Base-by-base conservation (phyloP, 1,284 basidiomycete species). In the Ganoderma lingzhi region DNA sequence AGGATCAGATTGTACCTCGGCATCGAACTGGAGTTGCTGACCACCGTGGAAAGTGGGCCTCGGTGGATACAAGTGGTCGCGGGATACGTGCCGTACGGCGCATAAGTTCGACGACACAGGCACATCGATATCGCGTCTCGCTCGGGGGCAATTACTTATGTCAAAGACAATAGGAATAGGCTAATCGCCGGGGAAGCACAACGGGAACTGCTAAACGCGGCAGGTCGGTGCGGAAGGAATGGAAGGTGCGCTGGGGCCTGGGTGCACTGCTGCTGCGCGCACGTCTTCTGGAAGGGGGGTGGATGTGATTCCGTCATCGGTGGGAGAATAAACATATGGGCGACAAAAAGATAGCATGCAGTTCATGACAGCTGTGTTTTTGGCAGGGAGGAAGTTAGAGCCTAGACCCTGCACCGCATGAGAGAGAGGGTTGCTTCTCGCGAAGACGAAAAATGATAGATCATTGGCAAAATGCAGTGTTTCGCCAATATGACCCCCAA, bases 171-270 rank as follows among this genome's bases (percentile, higher is more conserved):
- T 30, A 61, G 39, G 56, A 8, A 61, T 30, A 61, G 39, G 56
- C 56, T 35, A 37, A 44, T 42, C 23, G 37, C 59, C 23, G 10
- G 45, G 30, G 45, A 17, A 51, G 28, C 30, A 51, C 10, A 23
- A 30, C 14, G 15, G 6, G 42, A 4, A 19, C 15, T 10, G n/a
- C 44, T 17, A 35, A n/a, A 45, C 55, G 59, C 23, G 64, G 64
- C 44, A 65, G 44, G 56, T 65, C n/a, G 32, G 28, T 32, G 23
- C 44, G 8, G 9, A 32, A 4, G n/a, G 32, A 65, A 65, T 65
- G 64, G 64, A 65, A 65, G 64, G 56, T 51, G 39, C 37, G 44
- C 14, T 14, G 9, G 23, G 19, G 58, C 17, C 35, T n/a, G 12
- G 19, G 19, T 30, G 9, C 19, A 8, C 23, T 23, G 14, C 19